Percentiles rank a stretch among this genome's conserved stretches.
These are phyloP conservation scores for Hanseniaspora uvarum DNA, from an alignment of 1,139 yeast species.

Conservation along the genomic window DNA sequence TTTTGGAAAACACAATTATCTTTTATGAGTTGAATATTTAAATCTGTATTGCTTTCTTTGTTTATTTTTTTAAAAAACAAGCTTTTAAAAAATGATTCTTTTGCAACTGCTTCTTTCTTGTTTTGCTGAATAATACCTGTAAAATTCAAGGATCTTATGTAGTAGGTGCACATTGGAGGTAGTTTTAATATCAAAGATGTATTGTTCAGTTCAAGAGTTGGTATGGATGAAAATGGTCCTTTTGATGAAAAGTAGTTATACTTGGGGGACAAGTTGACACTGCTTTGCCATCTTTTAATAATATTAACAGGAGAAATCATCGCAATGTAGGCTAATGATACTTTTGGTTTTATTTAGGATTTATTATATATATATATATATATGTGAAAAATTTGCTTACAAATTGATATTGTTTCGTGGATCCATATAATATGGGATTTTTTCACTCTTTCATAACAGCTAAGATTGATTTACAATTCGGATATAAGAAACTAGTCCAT, in stretches of 20 bases:
- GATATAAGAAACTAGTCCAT: no score
- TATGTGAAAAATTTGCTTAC: no score
- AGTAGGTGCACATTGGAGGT: constrained; percentile 13
- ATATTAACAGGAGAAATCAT: neutral
- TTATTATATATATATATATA: no score
- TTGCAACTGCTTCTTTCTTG: neutral
- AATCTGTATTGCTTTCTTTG: neutral
- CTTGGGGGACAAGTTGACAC: neutral
- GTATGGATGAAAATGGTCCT: constrained; percentile 10
- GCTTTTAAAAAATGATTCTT: neutral
- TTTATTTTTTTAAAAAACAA: neutral
- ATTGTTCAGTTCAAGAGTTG: neutral
- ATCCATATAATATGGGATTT: no score
- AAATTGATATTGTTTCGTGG: neutral
- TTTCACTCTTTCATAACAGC: no score
- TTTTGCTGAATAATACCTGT: constrained; percentile 13
- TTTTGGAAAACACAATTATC: constrained; percentile 10
- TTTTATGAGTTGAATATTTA: constrained; percentile 7
- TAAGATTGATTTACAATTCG: no score
- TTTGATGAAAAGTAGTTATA: constrained; percentile 7
- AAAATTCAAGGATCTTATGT: constrained; percentile 11
- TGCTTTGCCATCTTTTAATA: neutral
- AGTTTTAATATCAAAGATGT: constrained; percentile 2
- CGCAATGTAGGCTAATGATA: no score
- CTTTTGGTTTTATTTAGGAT: no score